Conservation (phyloP, 2,329 filamentous ascomycete genomes). For the Exophiala phaeomuriformis region DNA sequence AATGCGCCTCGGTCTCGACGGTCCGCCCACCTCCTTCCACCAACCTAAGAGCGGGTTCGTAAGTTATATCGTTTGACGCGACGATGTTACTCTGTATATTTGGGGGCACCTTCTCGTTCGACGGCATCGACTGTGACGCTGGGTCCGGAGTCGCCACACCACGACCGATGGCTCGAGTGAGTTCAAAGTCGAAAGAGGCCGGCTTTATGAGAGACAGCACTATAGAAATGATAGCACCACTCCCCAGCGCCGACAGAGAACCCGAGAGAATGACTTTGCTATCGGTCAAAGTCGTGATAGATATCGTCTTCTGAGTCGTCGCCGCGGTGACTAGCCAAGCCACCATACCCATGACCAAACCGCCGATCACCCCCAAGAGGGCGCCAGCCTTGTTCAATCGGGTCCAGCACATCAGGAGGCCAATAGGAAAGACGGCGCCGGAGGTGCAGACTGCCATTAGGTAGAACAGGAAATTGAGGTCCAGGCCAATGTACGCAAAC, state of each 20-base stretch:
- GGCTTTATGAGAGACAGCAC: conserved; percentile 8
- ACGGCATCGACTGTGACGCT: background rate
- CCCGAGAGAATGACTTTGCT: conserved; percentile 9
- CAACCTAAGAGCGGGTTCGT: conserved; percentile 5
- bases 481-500: conserved; percentile 4
- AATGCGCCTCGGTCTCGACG: conserved; percentile 3
- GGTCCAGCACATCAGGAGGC: conserved; percentile 12
- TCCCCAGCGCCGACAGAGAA: conserved; percentile 8
- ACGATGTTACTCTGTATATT: background rate
- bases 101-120: background rate
- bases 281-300: conserved; percentile 2
- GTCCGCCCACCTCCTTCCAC: conserved; percentile 8
- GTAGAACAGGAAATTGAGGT: conserved; percentile 12
- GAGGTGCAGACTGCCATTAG: conserved; percentile 12
- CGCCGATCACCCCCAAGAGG: conserved; percentile 6
- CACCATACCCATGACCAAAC: conserved; percentile 7
- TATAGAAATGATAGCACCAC: conserved; percentile 8
- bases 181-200: conserved; percentile 11
- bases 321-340: conserved; percentile 8
- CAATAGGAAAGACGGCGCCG: conserved; percentile 9
- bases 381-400: conserved; percentile 7
- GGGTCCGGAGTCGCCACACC: background rate
- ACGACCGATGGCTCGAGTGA: conserved; percentile 9
- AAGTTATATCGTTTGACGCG: background rate
- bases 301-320: conserved; percentile 1